A percentile compares a stretch with the other conserved stretches of the same genome.
Evolutionary conservation across 176 grass and related monocot species (phyloP).

Genomic region (Metroxylon sagu): DNA sequence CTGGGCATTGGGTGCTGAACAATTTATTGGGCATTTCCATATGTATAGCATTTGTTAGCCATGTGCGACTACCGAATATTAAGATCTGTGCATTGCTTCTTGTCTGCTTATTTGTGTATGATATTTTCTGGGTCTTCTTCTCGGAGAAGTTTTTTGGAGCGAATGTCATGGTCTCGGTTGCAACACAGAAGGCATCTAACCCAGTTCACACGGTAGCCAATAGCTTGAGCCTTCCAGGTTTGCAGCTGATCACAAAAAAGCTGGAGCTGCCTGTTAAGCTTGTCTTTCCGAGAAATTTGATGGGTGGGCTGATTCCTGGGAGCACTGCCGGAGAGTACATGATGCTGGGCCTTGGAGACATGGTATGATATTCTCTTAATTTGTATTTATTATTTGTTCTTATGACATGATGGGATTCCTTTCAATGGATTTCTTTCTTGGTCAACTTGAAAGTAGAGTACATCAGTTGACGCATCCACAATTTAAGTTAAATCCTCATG

Average conservation of each 20-base stretch:
- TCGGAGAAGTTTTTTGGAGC: slow-evolving; percentile 92
- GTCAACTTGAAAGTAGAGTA: too few species aligned
- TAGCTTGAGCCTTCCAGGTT: slow-evolving; percentile 81
- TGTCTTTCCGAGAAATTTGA: slow-evolving; percentile 88
- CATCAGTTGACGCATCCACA: too few species aligned
- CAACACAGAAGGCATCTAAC: slow-evolving; percentile 96
- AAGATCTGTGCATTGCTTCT: slow-evolving; percentile 86
- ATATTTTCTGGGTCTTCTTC: slow-evolving; percentile 99
- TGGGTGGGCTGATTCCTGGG: slow-evolving; percentile 70
- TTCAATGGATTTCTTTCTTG: too few species aligned
- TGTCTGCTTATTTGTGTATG: slow-evolving; percentile 79
- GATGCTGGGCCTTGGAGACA: slow-evolving; percentile 99
- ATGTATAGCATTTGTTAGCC: slow-evolving; percentile 92
- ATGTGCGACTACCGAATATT: slow-evolving; percentile 94
- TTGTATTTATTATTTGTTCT: too few species aligned
- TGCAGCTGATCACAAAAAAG: slow-evolving; percentile 82
- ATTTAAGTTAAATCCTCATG: too few species aligned
- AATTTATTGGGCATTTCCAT: slow-evolving; percentile 81
- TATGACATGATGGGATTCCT: too few species aligned
- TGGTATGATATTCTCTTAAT: slow-evolving; percentile 39
- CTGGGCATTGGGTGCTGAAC: slow-evolving; percentile 93
- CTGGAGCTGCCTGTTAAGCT: slow-evolving; percentile 95
- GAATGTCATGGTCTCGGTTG: slow-evolving; percentile 99
- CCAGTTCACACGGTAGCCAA: slow-evolving; percentile 81
- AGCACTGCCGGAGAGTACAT: slow-evolving; percentile 69